These are phyloP conservation scores for Bipolaris cookei DNA, from an alignment of 2,329 filamentous ascomycete genomes.

Conservation along the genomic window DNA sequence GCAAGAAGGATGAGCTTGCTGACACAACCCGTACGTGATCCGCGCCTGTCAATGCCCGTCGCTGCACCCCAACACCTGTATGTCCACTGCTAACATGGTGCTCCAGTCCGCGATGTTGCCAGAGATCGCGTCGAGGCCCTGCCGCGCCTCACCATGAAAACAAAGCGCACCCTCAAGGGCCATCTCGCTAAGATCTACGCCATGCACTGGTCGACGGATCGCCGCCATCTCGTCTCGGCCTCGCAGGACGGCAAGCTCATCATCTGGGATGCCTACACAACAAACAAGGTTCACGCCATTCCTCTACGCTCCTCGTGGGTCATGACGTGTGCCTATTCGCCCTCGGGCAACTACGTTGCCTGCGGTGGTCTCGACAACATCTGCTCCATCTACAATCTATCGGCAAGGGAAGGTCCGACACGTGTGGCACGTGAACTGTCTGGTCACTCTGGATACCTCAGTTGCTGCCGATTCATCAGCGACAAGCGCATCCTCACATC, in stretches of 20 bases:
- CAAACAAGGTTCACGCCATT: slow-evolving; percentile 99
- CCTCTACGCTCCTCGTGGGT: slow-evolving; percentile 98
- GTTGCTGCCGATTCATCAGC: slow-evolving; percentile 98
- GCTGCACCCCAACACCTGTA: not conserved
- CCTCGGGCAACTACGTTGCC: slow-evolving; percentile 96
- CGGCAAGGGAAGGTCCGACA: slow-evolving; percentile 94
- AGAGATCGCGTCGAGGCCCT: slow-evolving; percentile 91
- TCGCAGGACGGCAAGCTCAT: slow-evolving; percentile 99
- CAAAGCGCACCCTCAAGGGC: slow-evolving; percentile 94
- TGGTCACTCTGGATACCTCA: slow-evolving; percentile 95
- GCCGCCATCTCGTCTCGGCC: slow-evolving; percentile 93
- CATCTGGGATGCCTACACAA: slow-evolving; percentile 99
- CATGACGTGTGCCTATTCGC: slow-evolving; percentile 99
- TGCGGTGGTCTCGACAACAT: slow-evolving; percentile 99
- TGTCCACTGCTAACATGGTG: slow-evolving; percentile 32
- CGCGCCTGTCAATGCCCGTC: slow-evolving; percentile 6
- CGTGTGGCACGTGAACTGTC: slow-evolving; percentile 94
- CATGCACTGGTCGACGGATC: slow-evolving; percentile 99
- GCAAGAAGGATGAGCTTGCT: slow-evolving; percentile 99
- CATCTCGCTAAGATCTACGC: slow-evolving; percentile 99
- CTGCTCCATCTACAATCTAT: slow-evolving; percentile 99
- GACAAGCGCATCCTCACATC: slow-evolving; percentile 97
- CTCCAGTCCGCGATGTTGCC: slow-evolving; percentile 85
- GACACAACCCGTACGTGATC: slow-evolving; percentile 87
- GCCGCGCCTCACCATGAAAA: slow-evolving; percentile 95